Evolutionary conservation across 2,329 filamentous ascomycete species (phyloP).

Genomic region (Xylaria sp.): DNA sequence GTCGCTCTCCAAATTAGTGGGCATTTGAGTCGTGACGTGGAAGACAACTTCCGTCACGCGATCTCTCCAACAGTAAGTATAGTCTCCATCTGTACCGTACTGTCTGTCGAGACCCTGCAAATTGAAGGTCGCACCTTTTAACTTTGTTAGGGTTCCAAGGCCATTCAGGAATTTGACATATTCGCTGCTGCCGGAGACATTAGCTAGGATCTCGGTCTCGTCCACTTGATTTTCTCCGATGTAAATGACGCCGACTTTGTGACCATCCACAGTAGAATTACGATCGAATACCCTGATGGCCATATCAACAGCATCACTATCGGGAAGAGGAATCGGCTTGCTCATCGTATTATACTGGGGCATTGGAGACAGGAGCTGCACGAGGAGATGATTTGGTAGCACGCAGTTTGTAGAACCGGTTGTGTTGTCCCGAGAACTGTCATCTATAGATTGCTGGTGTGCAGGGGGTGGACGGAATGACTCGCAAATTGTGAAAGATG

Average conservation of each 20-base stretch:
- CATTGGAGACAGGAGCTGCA: constrained; percentile 74
- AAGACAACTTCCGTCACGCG: constrained; percentile 95
- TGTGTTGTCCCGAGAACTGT: constrained; percentile 59
- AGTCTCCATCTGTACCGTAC: constrained; percentile 83
- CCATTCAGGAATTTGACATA: constrained; percentile 87
- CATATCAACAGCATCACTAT: constrained; percentile 74
- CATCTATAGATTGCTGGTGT: constrained; percentile 64
- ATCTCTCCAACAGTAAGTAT: constrained; percentile 94
- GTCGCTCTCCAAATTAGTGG: constrained; percentile 82
- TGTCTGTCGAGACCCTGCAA: constrained; percentile 88
- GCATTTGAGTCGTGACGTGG: constrained; percentile 98
- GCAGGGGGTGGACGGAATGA: constrained; percentile 68
- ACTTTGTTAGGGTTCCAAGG: constrained; percentile 81
- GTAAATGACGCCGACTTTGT: constrained; percentile 96
- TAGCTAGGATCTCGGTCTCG: constrained; percentile 87
- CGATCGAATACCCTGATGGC: constrained; percentile 86
- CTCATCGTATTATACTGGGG: constrained; percentile 67
- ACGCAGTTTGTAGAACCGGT: constrained; percentile 67
- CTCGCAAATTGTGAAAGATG: constrained; percentile 69
- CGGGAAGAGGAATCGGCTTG: constrained; percentile 80
- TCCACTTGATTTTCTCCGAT: constrained; percentile 86
- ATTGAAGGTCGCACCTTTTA: constrained; percentile 89
- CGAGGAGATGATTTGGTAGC: constrained; percentile 78
- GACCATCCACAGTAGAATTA: constrained; percentile 89
- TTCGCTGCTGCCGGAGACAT: constrained; percentile 85